Base-by-base conservation (phyloP, 2,329 filamentous ascomycete genomes). In the Penicillium polonicum region DNA sequence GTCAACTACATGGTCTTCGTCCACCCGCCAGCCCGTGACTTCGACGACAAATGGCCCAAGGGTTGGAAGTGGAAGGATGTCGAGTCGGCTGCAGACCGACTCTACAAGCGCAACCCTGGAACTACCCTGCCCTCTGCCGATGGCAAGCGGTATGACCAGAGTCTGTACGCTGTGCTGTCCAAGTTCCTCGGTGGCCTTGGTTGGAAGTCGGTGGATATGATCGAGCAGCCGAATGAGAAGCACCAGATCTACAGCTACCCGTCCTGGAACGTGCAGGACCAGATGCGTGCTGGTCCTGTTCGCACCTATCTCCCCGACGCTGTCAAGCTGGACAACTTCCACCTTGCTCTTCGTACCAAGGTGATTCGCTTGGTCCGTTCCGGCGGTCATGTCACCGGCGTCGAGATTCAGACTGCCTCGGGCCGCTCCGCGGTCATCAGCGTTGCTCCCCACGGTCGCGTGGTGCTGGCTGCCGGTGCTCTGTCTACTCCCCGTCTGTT, bases 401-500 rank as follows among this genome's bases (percentile, higher is more conserved):
- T 70, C 7, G 68, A 70, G 50, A 43, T 70, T 13, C 52, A 69
- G 27, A 65, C 60, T 19, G 52, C 62, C 17, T 65, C 62, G 27
- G 59, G 62, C 27, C 21, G 57, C 36, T 80, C 90, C n/a, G 84
- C 90, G 68, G 82, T 81, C 9, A 79, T 90, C 61, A 85, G 84
- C 7, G 74, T 90, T 55, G 85, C 85, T 23, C 66, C 79, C 5
- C 72, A 81, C 13, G 88, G 88, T 10, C 83, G 86, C 51, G 87
- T 91, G 44, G 83, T 91, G 63, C 76, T 90, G 33, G 83, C 88
- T 19, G 84, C 86, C 1, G 88, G 88, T 48, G 78, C 87, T 1
- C 89, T 91, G 60, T 86, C 86, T n/a, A 86, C 86, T 2, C 79
- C 87, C 15, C 88, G 88, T 73, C 77, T 91, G 48, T 80, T 91